A percentile compares a stretch with the other conserved stretches of the same genome.
These are phyloP conservation scores for Adansonia grandidieri DNA, from an alignment of 441 rosid species.

Conservation along the genomic window DNA sequence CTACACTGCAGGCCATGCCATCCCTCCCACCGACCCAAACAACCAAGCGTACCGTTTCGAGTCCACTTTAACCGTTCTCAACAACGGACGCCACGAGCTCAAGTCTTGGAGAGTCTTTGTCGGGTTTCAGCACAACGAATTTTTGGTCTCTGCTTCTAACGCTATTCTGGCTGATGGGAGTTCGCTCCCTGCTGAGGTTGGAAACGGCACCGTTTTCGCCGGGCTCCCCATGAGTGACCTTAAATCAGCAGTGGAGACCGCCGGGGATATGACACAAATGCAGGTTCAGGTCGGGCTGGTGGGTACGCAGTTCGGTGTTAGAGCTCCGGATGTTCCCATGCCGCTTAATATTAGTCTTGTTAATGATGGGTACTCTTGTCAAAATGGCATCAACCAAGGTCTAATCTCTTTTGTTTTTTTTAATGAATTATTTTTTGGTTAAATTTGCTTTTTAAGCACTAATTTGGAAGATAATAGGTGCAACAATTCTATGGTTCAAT, in stretches of 20 bases:
- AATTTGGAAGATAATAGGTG: background rate
- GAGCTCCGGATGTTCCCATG: constrained; percentile 43
- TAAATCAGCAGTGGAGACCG: constrained; percentile 55
- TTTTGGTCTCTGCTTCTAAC: constrained; percentile 44
- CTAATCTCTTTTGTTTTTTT: background rate
- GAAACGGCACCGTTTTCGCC: constrained; percentile 46
- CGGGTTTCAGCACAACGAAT: constrained; percentile 48
- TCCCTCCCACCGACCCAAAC: constrained; percentile 48
- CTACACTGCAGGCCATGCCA: constrained; percentile 40
- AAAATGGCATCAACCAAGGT: constrained; percentile 38
- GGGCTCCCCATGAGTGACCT: constrained; percentile 53
- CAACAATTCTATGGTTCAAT: background rate
- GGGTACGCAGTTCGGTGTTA: constrained; percentile 50
- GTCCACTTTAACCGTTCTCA: constrained; percentile 48
- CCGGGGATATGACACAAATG: constrained; percentile 48
- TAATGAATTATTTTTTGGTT: background rate
- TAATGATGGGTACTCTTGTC: constrained; percentile 56
- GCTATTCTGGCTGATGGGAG: constrained; percentile 50
- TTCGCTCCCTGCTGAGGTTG: constrained; percentile 48
- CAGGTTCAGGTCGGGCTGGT: constrained; percentile 42
- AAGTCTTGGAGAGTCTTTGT: constrained; percentile 61
- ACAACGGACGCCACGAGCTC: constrained; percentile 58
- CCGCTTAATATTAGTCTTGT: constrained; percentile 47
- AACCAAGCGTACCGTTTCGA: constrained; percentile 61
- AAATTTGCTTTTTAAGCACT: background rate